phyloP scores from a whole-genome alignment of 768 basidiomycete genomes.

The Lactarius vividus region DNA sequence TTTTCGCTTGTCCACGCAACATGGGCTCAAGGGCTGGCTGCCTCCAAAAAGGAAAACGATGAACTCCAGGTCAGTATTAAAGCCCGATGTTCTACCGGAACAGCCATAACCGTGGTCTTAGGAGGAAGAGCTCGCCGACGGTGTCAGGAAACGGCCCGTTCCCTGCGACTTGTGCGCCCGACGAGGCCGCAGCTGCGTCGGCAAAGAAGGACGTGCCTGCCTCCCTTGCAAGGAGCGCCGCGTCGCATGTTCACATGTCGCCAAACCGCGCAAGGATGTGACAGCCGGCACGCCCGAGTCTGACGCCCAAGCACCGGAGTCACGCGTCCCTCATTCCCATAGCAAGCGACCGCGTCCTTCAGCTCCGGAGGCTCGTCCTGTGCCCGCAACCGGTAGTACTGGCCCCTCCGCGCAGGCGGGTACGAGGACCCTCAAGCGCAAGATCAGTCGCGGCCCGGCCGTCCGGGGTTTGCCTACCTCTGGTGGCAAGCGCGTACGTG shows the following conservation, averaged over 20 bases:
- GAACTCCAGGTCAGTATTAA: slow-evolving; percentile 21
- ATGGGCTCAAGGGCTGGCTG: not conserved
- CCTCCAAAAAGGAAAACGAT: slow-evolving; percentile 18
- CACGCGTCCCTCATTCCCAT: slow-evolving; percentile 3
- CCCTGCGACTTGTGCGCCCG: slow-evolving; percentile 21
- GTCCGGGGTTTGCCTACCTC: not conserved
- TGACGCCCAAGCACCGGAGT: slow-evolving; percentile 12
- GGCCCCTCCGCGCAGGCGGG: slow-evolving; percentile 20
- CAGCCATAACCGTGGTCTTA: not conserved
- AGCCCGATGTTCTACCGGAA: not conserved
- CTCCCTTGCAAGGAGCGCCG: slow-evolving; percentile 27
- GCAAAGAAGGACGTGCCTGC: slow-evolving; percentile 25
- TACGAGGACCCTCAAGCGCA: slow-evolving; percentile 20
- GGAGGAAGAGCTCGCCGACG: slow-evolving; percentile 25
- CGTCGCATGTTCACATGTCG: slow-evolving; percentile 26
- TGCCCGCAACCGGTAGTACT: not conserved
- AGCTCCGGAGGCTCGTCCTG: slow-evolving; percentile 1
- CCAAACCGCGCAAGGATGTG: slow-evolving; percentile 24
- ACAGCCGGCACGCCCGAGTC: slow-evolving; percentile 21
- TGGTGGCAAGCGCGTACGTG: slow-evolving; percentile 18
- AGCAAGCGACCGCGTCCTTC: slow-evolving; percentile 20
- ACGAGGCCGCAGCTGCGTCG: slow-evolving; percentile 21
- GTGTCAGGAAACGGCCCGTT: slow-evolving; percentile 21
- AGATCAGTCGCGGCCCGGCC: slow-evolving; percentile 19
- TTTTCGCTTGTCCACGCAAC: not conserved